Evolutionary conservation across 2,329 filamentous ascomycete genomes (phyloP).

Genomic region (Pyrenochaeta sp.): DNA sequence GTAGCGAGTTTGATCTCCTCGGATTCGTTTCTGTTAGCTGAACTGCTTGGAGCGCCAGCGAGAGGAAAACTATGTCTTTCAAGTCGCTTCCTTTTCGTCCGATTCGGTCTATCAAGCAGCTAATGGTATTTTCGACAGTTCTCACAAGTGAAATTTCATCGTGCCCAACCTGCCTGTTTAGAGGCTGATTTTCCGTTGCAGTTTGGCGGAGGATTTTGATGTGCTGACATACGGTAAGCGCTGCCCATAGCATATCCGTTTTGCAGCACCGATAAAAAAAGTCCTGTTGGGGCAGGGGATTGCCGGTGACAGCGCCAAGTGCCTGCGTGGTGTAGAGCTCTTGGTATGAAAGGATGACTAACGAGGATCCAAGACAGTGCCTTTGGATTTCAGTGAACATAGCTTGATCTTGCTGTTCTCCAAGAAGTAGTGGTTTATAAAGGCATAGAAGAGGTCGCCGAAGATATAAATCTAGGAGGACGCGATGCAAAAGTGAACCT

Average conservation of each 20-base stretch:
- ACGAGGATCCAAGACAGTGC: slow-evolving; percentile 29
- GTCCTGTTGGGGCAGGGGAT: slow-evolving; percentile 22
- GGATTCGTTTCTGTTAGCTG: slow-evolving; percentile 7
- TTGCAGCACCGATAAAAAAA: slow-evolving; percentile 41
- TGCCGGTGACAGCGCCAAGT: slow-evolving; percentile 5
- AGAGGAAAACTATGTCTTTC: slow-evolving; percentile 30
- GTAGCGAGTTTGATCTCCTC: slow-evolving; percentile 5
- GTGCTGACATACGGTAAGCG: slow-evolving; percentile 40
- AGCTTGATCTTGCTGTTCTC: slow-evolving; percentile 7
- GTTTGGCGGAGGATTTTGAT: slow-evolving; percentile 26
- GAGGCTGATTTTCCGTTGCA: not conserved
- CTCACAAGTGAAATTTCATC: slow-evolving; percentile 5
- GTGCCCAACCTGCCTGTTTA: not conserved
- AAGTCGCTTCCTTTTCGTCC: slow-evolving; percentile 26
- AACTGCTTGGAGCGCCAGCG: slow-evolving; percentile 24
- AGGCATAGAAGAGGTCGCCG: slow-evolving; percentile 26
- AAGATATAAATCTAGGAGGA: slow-evolving; percentile 26
- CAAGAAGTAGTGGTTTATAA: slow-evolving; percentile 31
- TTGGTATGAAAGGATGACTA: slow-evolving; percentile 29
- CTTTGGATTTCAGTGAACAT: slow-evolving; percentile 14
- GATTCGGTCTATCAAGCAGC: slow-evolving; percentile 19
- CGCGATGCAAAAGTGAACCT: slow-evolving; percentile 20
- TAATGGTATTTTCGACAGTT: slow-evolving; percentile 21
- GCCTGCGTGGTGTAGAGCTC: slow-evolving; percentile 16
- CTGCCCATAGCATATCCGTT: slow-evolving; percentile 41